Evolutionary conservation across 495 filamentous ascomycete genomes (phyloP).

Genomic region (Xylaria cubensis): DNA sequence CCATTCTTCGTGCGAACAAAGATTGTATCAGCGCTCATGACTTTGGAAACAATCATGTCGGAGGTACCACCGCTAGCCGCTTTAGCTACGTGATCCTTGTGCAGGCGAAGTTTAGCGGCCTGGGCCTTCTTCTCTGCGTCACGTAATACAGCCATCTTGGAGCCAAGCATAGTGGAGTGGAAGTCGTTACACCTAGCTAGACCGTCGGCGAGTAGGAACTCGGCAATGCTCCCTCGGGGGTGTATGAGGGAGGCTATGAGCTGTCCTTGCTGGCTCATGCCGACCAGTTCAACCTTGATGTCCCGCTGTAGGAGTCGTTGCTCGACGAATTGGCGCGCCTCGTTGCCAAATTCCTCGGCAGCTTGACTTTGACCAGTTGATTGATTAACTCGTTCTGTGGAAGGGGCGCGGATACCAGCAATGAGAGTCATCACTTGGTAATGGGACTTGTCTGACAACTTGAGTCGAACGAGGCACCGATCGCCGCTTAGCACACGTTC

Average conservation of each 20-base stretch:
- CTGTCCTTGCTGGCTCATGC: slow-evolving; percentile 84
- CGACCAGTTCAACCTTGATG: slow-evolving; percentile 80
- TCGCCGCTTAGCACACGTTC: slow-evolving; percentile 93
- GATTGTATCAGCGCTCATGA: slow-evolving; percentile 89
- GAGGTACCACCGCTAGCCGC: slow-evolving; percentile 60
- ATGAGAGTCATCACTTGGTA: slow-evolving; percentile 82
- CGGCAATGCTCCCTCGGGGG: slow-evolving; percentile 89
- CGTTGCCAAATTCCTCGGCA: slow-evolving; percentile 85
- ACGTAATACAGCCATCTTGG: slow-evolving; percentile 82
- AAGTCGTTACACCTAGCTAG: slow-evolving; percentile 91
- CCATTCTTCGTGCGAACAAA: slow-evolving; percentile 83
- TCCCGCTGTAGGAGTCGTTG: slow-evolving; percentile 82
- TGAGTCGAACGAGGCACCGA: slow-evolving; percentile 81
- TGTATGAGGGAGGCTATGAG: slow-evolving; percentile 82
- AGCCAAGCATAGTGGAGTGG: slow-evolving; percentile 87
- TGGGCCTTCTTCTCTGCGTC: slow-evolving; percentile 89
- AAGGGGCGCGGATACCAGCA: slow-evolving; percentile 86
- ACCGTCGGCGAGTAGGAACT: slow-evolving; percentile 84
- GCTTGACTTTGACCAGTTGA: slow-evolving; percentile 78
- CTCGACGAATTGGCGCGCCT: slow-evolving; percentile 87
- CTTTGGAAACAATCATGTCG: slow-evolving; percentile 82
- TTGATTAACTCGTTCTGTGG: slow-evolving; percentile 79
- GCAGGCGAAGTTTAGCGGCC: slow-evolving; percentile 72
- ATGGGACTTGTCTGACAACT: slow-evolving; percentile 78
- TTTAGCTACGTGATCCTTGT: slow-evolving; percentile 76